Evolutionary conservation across 345 rosid species (phyloP).

Genomic region (Rhodomyrtus tomentosa): DNA sequence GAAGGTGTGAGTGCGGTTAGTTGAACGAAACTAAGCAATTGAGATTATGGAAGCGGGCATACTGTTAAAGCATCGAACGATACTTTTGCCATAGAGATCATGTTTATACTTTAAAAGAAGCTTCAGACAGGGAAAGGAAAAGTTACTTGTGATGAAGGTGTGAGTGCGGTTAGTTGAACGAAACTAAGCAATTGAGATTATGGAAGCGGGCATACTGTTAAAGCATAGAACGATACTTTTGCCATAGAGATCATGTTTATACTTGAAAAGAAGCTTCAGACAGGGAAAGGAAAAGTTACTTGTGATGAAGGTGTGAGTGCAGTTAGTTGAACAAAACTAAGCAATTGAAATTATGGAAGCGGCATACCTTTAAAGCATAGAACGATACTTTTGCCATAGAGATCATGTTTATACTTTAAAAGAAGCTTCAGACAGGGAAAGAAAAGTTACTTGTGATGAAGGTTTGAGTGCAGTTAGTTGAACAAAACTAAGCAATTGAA

Average conservation of each 20-base stretch:
- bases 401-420: background rate
- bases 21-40: background rate
- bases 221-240: too few species aligned
- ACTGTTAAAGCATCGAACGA: too few species aligned
- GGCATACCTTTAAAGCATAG: too few species aligned
- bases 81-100: background rate
- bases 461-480: background rate
- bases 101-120: background rate
- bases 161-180: background rate
- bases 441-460: background rate
- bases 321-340: background rate
- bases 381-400: background rate
- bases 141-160: background rate
- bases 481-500: background rate
- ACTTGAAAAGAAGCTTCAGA: background rate
- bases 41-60: background rate
- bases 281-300: background rate
- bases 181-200: background rate
- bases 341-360: background rate
- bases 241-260: background rate
- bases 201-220: too few species aligned
- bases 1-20: background rate
- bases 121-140: background rate
- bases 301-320: background rate
- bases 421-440: background rate